Evolutionary conservation across 176 grass and related monocot species (phyloP), one percentile per base, ranked within the genome.

Genomic region (Canna indica): DNA sequence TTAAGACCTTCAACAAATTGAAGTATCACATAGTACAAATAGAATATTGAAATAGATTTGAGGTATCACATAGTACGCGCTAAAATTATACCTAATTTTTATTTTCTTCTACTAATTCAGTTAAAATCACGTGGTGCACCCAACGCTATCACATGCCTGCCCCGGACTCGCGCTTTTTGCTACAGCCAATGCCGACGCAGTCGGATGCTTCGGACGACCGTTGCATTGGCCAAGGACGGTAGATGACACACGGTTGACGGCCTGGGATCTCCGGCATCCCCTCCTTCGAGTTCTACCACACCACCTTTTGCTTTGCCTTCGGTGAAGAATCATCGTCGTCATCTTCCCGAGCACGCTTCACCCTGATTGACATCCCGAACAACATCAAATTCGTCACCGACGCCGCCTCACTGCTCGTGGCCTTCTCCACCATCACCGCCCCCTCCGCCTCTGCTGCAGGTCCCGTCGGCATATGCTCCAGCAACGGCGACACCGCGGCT

Each of bases 381-480:
- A 73, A 24, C 24, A 14, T 38, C 52, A 24, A 35, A 11, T 11
- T 18, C 8, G 53, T n/a, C 3, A 20, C 56, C 28, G 68, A 28
- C 5, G 45, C 0, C 44, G 14, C 63, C 63, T 36, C 34, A 0
- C 7, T n/a, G 9, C 20, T 66, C 34, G 63, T 24, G 63, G 18
- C 63, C 1, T 66, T 34, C 1, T 66, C 63, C 34, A 7, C 41
- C 15, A n/a, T 13, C 9, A 32, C 36, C 14, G 12, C 16, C 5
- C 6, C 27, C 44, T 15, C 12, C 26, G 28, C 66, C n/a, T 45
- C 38, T 22, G 41, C 20, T 16, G 22, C 26, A 15, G 1, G 27
- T 16, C 46, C 71, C 56, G 9, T 13, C 6, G 71, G 71, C 54
- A 60, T 73, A 53, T 44, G 56, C 35, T 73, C 54, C 36, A 60